Evolutionary conservation across 805 yeast genomes (phyloP).

Genomic region (Brettanomyces bruxellensis): DNA sequence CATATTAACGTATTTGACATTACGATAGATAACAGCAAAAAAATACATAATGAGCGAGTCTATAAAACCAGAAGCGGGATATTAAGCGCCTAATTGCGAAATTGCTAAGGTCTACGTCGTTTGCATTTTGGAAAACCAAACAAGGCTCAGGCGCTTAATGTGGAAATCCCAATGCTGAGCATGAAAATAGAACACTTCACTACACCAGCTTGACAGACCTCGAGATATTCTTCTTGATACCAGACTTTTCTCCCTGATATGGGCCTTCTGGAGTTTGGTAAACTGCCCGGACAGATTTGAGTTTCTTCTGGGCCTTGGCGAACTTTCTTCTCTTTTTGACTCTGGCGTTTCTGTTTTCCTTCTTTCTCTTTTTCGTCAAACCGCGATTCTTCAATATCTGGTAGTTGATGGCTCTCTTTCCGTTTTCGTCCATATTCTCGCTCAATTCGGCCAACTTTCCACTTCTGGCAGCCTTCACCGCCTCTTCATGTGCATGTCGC

Average conservation of each 20-base stretch:
- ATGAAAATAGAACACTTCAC: neutral
- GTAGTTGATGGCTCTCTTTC: constrained; percentile 90
- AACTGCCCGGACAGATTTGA: constrained; percentile 85
- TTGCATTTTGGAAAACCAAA: too few species aligned
- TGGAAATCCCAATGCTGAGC: too few species aligned
- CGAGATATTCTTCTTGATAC: constrained; percentile 92
- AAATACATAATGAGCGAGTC: too few species aligned
- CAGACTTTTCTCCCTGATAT: constrained; percentile 90
- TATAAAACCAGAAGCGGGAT: too few species aligned
- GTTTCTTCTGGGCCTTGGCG: constrained; percentile 89
- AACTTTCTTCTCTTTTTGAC: constrained; percentile 98
- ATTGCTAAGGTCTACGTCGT: too few species aligned
- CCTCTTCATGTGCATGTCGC: constrained; percentile 55
- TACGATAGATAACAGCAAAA: too few species aligned
- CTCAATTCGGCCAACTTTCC: constrained; percentile 71
- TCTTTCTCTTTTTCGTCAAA: constrained; percentile 84
- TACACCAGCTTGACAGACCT: constrained; percentile 71
- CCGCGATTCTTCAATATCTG: constrained; percentile 97
- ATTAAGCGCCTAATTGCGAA: too few species aligned
- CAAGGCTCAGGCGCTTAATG: too few species aligned
- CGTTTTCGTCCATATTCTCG: constrained; percentile 62
- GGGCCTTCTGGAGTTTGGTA: constrained; percentile 67
- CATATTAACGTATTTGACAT: too few species aligned
- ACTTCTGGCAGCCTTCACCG: constrained; percentile 71
- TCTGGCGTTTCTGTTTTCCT: constrained; percentile 90